Percentiles rank a stretch among this genome's conserved stretches.
Conservation (phyloP, 2,329 filamentous ascomycete species). For the Ophiostoma triangulosporum region DNA sequence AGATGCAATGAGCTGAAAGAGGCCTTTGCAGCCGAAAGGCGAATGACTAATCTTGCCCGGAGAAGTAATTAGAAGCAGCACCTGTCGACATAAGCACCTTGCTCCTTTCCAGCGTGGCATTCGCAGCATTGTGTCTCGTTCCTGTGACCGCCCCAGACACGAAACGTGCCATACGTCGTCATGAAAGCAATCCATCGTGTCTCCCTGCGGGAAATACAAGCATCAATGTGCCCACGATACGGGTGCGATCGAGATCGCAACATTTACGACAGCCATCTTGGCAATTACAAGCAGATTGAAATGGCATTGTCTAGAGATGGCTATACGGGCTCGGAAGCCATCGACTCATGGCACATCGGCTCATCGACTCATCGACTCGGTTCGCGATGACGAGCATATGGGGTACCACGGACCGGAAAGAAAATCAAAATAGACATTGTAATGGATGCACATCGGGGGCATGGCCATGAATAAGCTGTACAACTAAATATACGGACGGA, state of each 20-base stretch:
- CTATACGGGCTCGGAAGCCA: no score
- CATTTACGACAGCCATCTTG: neutral
- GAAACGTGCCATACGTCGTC: constrained; percentile 1
- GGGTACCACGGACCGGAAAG: neutral
- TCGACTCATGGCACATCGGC: neutral
- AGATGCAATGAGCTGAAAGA: neutral
- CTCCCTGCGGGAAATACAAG: constrained; percentile 2
- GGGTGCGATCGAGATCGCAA: constrained; percentile 1
- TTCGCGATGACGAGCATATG: neutral
- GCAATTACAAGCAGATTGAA: neutral
- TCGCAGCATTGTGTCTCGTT: neutral
- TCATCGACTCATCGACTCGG: neutral
- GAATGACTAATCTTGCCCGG: no score
- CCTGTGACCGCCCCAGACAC: constrained; percentile 1
- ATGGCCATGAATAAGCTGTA: neutral
- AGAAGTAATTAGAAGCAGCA: neutral
- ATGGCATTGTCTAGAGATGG: no score
- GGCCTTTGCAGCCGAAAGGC: neutral
- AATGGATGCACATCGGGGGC: neutral
- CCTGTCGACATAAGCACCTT: neutral
- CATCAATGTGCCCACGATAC: constrained; percentile 2
- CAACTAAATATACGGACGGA: neutral
- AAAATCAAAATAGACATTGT: neutral
- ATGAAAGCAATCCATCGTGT: neutral
- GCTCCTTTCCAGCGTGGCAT: neutral